Conservation (phyloP, 495 filamentous ascomycete species). For the Entonaema liquescens region DNA sequence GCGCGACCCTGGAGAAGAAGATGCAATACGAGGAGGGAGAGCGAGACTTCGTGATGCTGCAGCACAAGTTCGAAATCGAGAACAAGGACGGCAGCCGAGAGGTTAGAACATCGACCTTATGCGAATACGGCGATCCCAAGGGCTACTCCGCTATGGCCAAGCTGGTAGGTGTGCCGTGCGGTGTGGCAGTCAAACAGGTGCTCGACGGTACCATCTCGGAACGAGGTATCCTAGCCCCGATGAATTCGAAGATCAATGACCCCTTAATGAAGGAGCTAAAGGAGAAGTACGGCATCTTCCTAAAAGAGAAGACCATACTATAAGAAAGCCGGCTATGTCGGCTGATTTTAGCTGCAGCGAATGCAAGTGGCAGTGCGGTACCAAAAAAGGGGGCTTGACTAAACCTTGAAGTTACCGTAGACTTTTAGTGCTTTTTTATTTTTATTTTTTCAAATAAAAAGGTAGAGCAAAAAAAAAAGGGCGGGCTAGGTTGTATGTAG, state of each 20-base stretch:
- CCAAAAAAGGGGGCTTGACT: conserved; percentile 6
- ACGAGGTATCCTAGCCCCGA: conserved; percentile 84
- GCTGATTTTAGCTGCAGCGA: not conserved
- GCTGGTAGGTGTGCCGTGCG: conserved; percentile 69
- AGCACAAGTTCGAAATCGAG: conserved; percentile 95
- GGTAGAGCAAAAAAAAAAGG: conserved; percentile 8
- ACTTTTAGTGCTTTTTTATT: not conserved
- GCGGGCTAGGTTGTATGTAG: not conserved
- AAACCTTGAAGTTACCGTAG: not conserved
- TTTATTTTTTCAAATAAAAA: not conserved
- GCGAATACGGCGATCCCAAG: conserved; percentile 83
- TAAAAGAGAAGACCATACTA: conserved; percentile 56
- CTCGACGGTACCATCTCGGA: conserved; percentile 81
- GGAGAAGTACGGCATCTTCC: conserved; percentile 66
- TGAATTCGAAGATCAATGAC: conserved; percentile 74
- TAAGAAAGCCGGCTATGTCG: conserved; percentile 2
- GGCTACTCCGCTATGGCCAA: conserved; percentile 93
- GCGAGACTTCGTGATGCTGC: conserved; percentile 75
- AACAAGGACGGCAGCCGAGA: conserved; percentile 73
- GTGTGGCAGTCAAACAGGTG: conserved; percentile 76
- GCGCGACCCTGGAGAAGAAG: conserved; percentile 88
- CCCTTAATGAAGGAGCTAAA: conserved; percentile 76
- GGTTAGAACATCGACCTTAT: conserved; percentile 80
- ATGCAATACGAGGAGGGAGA: conserved; percentile 87
- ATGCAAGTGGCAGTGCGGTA: not conserved